Percentiles rank a stretch among this genome's conserved stretches.
Evolutionary conservation across 192 early-diverging fungal species (phyloP).

Genomic region (Funneliformis geosporum): DNA sequence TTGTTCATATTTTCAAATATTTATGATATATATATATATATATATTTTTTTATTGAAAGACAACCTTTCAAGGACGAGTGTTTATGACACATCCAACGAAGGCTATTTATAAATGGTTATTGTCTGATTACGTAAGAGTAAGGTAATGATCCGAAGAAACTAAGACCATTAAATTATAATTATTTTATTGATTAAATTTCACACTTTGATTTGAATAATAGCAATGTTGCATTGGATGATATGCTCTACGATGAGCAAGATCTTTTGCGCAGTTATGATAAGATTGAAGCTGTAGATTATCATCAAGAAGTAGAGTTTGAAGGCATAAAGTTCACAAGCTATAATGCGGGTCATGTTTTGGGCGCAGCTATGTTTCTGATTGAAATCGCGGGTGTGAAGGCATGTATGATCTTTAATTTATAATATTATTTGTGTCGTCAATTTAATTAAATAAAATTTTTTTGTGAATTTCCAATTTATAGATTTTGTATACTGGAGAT

Average conservation of each 20-base stretch:
- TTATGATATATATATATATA: constrained; percentile 22
- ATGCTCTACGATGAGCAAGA: constrained; percentile 91
- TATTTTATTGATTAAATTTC: constrained; percentile 23
- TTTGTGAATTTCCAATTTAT: neutral
- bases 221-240: constrained; percentile 73
- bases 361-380: constrained; percentile 98
- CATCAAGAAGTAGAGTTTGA: constrained; percentile 96
- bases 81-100: constrained; percentile 99
- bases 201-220: constrained; percentile 32
- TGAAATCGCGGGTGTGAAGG: constrained; percentile 85
- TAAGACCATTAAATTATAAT: constrained; percentile 11
- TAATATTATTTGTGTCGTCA: neutral
- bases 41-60: constrained; percentile 49
- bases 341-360: constrained; percentile 97
- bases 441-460: too few relatives aligned
- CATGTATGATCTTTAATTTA: constrained; percentile 32
- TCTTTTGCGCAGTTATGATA: constrained; percentile 74
- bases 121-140: constrained; percentile 93
- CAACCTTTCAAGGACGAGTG: constrained; percentile 91
- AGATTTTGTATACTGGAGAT: constrained; percentile 94
- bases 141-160: constrained; percentile 45
- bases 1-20: too few relatives aligned
- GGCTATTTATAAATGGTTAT: constrained; percentile 96
- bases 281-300: constrained; percentile 94
- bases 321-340: constrained; percentile 92